Base-by-base conservation (phyloP, 169 alveolate species). In the Eimeria zaria region DNA sequence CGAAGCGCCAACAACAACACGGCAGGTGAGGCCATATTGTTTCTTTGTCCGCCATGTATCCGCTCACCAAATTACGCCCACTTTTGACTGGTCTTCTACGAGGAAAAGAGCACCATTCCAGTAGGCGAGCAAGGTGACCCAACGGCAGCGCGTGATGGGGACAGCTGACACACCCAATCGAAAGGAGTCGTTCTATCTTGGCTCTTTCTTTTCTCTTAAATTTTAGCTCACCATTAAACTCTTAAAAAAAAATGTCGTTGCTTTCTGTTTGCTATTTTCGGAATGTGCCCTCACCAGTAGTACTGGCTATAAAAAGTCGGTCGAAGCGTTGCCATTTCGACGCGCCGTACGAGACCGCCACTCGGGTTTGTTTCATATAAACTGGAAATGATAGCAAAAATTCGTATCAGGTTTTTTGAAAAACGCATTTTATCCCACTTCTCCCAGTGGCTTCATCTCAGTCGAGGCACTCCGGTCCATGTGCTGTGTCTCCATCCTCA, bases 101-200 rank as follows among this genome's bases (percentile, higher is more conserved):
- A 33, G 9, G 53, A 39, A 33, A 51, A 0, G 33, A 18, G 53
- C 8, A 30, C 30, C 16, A 30, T 33, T 33, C 30, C 30, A 36
- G n/a, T 14, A 71, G 33, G n/a, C 53, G 30, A 20, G 51, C 81
- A 71, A 71, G 81, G 81, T 71, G 81, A 71, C 81, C 81, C 53
- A 9, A 71, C 53, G 53, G 11, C 33, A 36, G 14, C 6, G 33
- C 33, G 39, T 36, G 30, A 7, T 14, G 30, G 64, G 24, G 76
- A 67, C 46, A 39, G 11, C 81, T 71, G 53, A 18, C 53, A 36
- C 27, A 39, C 9, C 53, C 30, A 1, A 1, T 71, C 81, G 30
- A 39, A 11, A 39, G 27, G 0, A 39, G 27, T 12, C 81, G 39
- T 39, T n/a, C 48, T 39, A 27, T 33, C 39, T 24, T 33, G 81